Evolutionary conservation across 495 filamentous ascomycete species (phyloP), one percentile per base, ranked within the genome.

Genomic region (Xylaria cubensis): DNA sequence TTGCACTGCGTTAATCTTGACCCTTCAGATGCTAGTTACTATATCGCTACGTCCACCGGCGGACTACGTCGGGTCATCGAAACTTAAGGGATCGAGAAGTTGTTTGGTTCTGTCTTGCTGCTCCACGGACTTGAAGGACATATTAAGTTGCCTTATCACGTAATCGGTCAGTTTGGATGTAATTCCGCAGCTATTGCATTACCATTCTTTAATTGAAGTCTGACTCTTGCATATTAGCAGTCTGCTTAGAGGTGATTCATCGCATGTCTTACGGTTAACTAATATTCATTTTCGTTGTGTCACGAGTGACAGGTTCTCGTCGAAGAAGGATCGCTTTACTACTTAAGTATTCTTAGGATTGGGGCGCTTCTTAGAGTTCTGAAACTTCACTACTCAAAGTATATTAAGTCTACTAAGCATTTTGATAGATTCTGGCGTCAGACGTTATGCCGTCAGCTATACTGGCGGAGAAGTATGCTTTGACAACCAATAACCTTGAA

Each of bases 371-470:
- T 56, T 13, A 56, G 53, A 1, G 32, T 4, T 4, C 13, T 56
- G 6, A 29, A 26, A 15, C 53, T 32, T 56, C 53, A 32, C 24
- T 2, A 5, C 53, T 56, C 1, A 6, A 32, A 56, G 1, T 1
- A 32, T 56, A 15, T 5, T 55, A 24, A 29, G 13, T 56, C 26
- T 56, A 32, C 26, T 32, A 56, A 56, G 53, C 26, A 13, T 17
- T 32, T 32, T 0, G 9, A 2, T 56, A 24, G 61, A 26, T 12
- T 63, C 39, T 24, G 21, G 39, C 21, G 61, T 63, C 61, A 29
- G 61, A 63, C 8, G 44, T 63, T 41, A 42, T 41, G 61, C 61
- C 61, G 61, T 63, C 61, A 63, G 36, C 61, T 42, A 44, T 44
- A 21, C 34, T 39, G 36, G 10, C 59, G 19, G 59, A 62, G 19